Percentiles rank a stretch among this genome's conserved stretches.
These are phyloP conservation scores for Xylariales sp. DNA, from an alignment of 2,329 filamentous ascomycete genomes.

Conservation along the genomic window DNA sequence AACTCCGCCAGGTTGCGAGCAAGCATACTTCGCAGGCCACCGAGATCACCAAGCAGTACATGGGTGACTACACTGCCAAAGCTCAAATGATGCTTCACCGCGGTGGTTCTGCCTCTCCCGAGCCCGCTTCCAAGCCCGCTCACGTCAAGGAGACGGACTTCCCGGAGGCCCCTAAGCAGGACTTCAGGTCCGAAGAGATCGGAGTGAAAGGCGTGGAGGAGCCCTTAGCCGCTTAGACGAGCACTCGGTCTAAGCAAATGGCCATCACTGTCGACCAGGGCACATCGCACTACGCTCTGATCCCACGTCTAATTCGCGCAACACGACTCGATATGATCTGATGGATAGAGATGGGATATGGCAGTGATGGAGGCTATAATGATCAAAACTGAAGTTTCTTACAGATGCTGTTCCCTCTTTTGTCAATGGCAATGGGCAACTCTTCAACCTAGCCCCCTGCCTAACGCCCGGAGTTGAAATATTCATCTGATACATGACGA, in stretches of 20 bases:
- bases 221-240: constrained; percentile 50
- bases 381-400: constrained; percentile 32
- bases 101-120: constrained; percentile 58
- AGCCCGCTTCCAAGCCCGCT: constrained; percentile 55
- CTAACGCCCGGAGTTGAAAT: constrained; percentile 27
- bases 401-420: constrained; percentile 40
- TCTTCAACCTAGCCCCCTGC: constrained; percentile 21
- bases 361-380: constrained; percentile 33
- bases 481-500: constrained; percentile 27
- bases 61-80: constrained; percentile 75
- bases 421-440: constrained; percentile 31
- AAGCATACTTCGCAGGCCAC: constrained; percentile 74
- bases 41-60: constrained; percentile 73
- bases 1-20: constrained; percentile 70
- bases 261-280: constrained; percentile 28
- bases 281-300: constrained; percentile 31
- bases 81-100: constrained; percentile 70
- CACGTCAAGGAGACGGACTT: constrained; percentile 60
- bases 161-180: constrained; percentile 56
- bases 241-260: constrained; percentile 15
- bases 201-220: constrained; percentile 45
- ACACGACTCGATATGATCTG: constrained; percentile 43
- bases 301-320: constrained; percentile 38
- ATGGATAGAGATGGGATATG: constrained; percentile 43
- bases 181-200: constrained; percentile 50